Evolutionary conservation across 78 protist genomes (phyloP).

Genomic region (slime mould (Dictyostelium discoideum)): DNA sequence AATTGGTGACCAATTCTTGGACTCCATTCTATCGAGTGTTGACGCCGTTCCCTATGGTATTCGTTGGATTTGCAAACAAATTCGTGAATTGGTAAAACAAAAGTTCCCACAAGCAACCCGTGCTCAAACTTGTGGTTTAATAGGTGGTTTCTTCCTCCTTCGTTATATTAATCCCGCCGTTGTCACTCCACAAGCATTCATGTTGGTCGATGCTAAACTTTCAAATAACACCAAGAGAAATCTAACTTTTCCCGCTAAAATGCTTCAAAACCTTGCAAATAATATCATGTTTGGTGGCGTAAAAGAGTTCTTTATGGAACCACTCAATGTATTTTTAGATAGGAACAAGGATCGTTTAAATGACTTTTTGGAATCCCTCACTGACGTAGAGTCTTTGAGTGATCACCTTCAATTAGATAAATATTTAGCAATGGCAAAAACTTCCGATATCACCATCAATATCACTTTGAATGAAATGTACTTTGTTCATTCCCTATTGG

Average conservation of each 20-base stretch:
- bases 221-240: slow-evolving; percentile 48
- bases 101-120: slow-evolving; percentile 68
- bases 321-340: slow-evolving; percentile 49
- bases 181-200: slow-evolving; percentile 82
- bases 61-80: slow-evolving; percentile 89
- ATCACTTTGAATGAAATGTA: slow-evolving; percentile 89
- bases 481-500: slow-evolving; percentile 58
- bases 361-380: slow-evolving; percentile 67
- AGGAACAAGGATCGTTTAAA: slow-evolving; percentile 24
- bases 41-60: slow-evolving; percentile 87
- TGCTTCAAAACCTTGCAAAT: slow-evolving; percentile 85
- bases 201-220: slow-evolving; percentile 71
- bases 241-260: slow-evolving; percentile 83
- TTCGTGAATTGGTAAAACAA: slow-evolving; percentile 54
- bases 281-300: slow-evolving; percentile 73
- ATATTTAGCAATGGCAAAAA: slow-evolving; percentile 23
- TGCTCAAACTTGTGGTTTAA: slow-evolving; percentile 48
- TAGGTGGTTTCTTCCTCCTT: slow-evolving; percentile 86
- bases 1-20: slow-evolving; percentile 65
- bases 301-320: slow-evolving; percentile 81
- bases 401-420: slow-evolving; percentile 77
- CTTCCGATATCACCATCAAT: slow-evolving; percentile 25
- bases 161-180: slow-evolving; percentile 90
- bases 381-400: slow-evolving; percentile 78
- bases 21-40: slow-evolving; percentile 20